These are phyloP conservation scores for Pelargonium myrrhifolium DNA, from an alignment of 441 rosid genomes.

Conservation along the genomic window DNA sequence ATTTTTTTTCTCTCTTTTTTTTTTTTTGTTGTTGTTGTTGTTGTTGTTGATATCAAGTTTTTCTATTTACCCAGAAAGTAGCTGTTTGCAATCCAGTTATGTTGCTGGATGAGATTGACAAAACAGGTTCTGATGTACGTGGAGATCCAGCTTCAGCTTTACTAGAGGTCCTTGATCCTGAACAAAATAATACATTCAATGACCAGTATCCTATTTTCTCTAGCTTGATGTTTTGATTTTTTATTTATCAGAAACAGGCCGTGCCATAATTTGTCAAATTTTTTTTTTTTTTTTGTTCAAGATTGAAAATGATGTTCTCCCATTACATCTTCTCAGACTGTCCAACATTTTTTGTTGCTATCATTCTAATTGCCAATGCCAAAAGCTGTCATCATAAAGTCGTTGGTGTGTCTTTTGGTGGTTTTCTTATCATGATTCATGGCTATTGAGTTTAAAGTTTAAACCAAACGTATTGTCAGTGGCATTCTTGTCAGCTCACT, in stretches of 20 bases:
- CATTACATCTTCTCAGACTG: not conserved
- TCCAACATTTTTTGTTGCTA: too few relatives aligned
- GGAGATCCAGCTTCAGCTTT: conserved; percentile 99
- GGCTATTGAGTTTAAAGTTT: too few relatives aligned
- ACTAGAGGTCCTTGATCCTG: conserved; percentile 97
- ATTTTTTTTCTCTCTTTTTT: too few relatives aligned
- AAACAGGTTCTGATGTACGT: conserved; percentile 95
- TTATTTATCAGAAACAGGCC: not conserved
- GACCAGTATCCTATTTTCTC: conserved; percentile 84
- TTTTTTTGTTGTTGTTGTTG: too few relatives aligned
- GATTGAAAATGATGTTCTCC: not conserved
- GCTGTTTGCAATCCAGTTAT: conserved; percentile 97
- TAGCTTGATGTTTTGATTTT: conserved; percentile 15
- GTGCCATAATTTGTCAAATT: not conserved
- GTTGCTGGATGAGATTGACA: conserved; percentile 97
- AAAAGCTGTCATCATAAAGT: not conserved
- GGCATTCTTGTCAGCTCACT: not conserved
- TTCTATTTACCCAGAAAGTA: conserved; percentile 53
- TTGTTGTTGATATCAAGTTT: conserved; percentile 13
- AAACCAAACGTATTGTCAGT: not conserved
- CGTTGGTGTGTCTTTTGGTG: not conserved
- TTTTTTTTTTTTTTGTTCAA: not conserved
- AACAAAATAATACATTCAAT: conserved; percentile 85
- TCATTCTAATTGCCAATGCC: not conserved
- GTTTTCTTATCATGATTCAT: conserved; percentile 1